These are phyloP conservation scores for Cucumis melo DNA, from an alignment of 306 rosid species.

Conservation along the genomic window DNA sequence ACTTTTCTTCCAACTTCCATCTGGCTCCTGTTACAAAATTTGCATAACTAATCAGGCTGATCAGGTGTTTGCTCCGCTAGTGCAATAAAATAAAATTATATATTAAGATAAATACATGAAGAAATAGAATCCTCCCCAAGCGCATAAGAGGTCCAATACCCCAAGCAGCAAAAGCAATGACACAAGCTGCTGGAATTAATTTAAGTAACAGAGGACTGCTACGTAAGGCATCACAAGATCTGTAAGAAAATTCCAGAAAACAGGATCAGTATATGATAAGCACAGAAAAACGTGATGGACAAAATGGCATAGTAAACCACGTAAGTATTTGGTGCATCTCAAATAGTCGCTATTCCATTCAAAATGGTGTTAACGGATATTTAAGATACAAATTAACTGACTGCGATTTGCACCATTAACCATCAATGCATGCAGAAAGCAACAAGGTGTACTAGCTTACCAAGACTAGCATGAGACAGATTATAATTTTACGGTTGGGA, in stretches of 20 bases:
- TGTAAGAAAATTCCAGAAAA: slow-evolving; percentile 16
- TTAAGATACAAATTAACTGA: neutral
- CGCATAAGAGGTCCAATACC: slow-evolving; percentile 81
- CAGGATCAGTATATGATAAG: neutral
- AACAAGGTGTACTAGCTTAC: neutral
- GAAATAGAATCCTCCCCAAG: slow-evolving; percentile 49
- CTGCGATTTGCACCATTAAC: neutral
- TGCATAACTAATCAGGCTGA: neutral
- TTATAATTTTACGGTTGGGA: neutral
- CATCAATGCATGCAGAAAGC: neutral
- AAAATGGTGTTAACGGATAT: neutral
- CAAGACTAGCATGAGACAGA: neutral
- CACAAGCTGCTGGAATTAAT: slow-evolving; percentile 64
- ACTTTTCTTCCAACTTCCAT: slow-evolving; percentile 82
- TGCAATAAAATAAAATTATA: neutral
- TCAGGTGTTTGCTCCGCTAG: neutral
- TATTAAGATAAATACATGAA: slow-evolving; percentile 36
- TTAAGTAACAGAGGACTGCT: slow-evolving; percentile 44
- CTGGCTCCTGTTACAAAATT: slow-evolving; percentile 46
- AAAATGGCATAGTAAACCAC: too few species aligned
- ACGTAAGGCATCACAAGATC: slow-evolving; percentile 49
- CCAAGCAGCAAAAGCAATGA: slow-evolving; percentile 82
- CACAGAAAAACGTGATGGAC: neutral
- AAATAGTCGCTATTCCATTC: neutral
- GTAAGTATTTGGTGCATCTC: neutral